Percentiles rank a stretch among this genome's conserved stretches.
These are phyloP conservation scores for Pseudocercospora eumusae DNA, from an alignment of 2,329 filamentous ascomycete genomes.

Conservation along the genomic window DNA sequence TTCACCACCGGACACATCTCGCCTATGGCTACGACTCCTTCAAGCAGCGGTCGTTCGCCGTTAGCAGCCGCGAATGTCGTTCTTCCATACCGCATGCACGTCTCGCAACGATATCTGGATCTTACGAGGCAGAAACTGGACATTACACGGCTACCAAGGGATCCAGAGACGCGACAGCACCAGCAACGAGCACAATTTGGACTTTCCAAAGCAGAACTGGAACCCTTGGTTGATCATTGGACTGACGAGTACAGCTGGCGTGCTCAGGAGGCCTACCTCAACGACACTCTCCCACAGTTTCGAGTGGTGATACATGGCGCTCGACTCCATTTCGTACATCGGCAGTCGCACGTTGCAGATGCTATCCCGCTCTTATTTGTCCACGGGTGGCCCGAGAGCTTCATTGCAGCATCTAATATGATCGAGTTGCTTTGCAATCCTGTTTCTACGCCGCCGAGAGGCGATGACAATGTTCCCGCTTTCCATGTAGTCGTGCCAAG, in stretches of 20 bases:
- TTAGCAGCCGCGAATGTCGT: conserved; percentile 15
- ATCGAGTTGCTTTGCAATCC: conserved; percentile 59
- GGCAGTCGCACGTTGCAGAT: conserved; percentile 53
- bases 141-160: conserved; percentile 64
- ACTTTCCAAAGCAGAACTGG: conserved; percentile 62
- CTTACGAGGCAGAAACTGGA: conserved; percentile 68
- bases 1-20: not conserved
- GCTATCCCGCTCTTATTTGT: conserved; percentile 65
- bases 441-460: conserved; percentile 42
- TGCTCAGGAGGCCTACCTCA: conserved; percentile 59
- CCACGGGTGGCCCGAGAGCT: conserved; percentile 66
- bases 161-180: conserved; percentile 41
- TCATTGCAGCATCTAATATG: conserved; percentile 60
- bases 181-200: conserved; percentile 48
- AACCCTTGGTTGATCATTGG: conserved; percentile 62
- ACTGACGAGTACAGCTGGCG: conserved; percentile 68
- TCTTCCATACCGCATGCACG: conserved; percentile 41
- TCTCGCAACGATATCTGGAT: conserved; percentile 67
- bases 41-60: conserved; percentile 19
- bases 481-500: conserved; percentile 69
- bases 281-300: conserved; percentile 63
- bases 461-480: conserved; percentile 43
- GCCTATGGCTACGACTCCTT: conserved; percentile 24
- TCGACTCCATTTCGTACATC: conserved; percentile 67
- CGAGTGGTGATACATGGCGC: conserved; percentile 55